Evolutionary conservation across 202 grass and related monocot genomes (phyloP), one percentile per base, ranked within the genome.

Genomic region (Dendrocalamus latiflorus): DNA sequence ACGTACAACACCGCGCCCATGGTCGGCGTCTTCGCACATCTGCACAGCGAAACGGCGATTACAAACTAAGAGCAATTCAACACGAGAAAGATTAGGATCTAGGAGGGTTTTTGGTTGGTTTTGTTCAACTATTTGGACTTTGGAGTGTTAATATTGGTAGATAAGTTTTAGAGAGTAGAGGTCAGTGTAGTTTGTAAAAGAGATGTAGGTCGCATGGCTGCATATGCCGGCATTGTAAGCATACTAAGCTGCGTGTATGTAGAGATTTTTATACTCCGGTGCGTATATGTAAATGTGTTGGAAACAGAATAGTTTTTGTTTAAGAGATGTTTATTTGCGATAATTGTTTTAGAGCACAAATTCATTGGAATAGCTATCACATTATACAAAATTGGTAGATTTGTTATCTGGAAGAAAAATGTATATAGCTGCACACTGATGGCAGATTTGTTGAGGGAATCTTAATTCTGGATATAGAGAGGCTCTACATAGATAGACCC

Each of bases 1-100:
- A 91, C 89, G 0, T 85, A 85, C 42, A 91, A 83, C 53, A 88
- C 85, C 13, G 85, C 85, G 13, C 77, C 89, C 6, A 72, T 91
- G 68, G 89, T 91, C 0, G 89, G 85, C 9, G 58, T 91, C 71
- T 85, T 91, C 26, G 89, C 85, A 0, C 68, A 82, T 24, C 59
- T 90, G 66, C 88, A 90, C 21, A 38, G 54, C 1, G 9, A 77
- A 34, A 1, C 15, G 33, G n/a, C 3, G 44, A 7, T 6, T 6
- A 33, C 33, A 24, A 58, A 12, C 10, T 44, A 44, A 13, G 37
- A 57, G 4, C 14, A 75, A 45, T 33, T 61, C 13, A 42, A 69
- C 2, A 0, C 0, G 22, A 9, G 14, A 34, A 70, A 16, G 18
- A 8, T 53, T 53, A 16, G 25, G 36, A 4, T 38, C 26, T 18